Evolutionary conservation across 441 rosid genomes (phyloP).

Genomic region (Bruguiera hainesii): DNA sequence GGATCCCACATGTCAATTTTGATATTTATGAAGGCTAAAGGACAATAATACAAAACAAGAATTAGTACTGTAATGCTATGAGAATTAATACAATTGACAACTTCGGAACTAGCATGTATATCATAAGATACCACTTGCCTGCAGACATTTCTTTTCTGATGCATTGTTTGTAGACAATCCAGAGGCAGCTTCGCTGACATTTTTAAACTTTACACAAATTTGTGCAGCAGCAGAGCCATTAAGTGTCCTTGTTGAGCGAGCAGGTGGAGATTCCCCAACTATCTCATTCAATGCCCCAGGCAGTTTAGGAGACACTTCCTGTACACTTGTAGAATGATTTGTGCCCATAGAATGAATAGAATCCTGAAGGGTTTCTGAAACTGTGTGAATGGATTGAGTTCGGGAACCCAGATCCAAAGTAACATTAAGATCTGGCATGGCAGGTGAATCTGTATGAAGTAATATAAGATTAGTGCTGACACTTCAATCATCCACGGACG

Average conservation of each 20-base stretch:
- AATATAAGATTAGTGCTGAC: background rate
- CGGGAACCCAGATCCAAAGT: constrained; percentile 20
- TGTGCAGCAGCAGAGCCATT: constrained; percentile 18
- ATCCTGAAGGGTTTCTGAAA: constrained; percentile 19
- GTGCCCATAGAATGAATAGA: constrained; percentile 29
- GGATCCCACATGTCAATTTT: background rate
- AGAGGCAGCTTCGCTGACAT: constrained; percentile 14
- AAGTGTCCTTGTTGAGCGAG: constrained; percentile 10
- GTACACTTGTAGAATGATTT: constrained; percentile 22
- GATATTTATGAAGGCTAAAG: background rate
- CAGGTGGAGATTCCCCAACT: constrained; percentile 16
- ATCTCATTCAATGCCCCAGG: constrained; percentile 14
- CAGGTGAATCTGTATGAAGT: constrained; percentile 27
- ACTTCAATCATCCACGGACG: too few relatives aligned
- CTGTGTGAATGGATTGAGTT: constrained; percentile 18
- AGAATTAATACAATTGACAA: background rate
- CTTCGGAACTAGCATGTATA: background rate
- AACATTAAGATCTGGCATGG: constrained; percentile 16
- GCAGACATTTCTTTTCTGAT: constrained; percentile 32
- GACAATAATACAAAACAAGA: background rate
- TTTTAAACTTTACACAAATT: constrained; percentile 10
- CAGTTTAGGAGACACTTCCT: constrained; percentile 21
- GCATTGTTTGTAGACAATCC: constrained; percentile 13
- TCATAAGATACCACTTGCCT: constrained; percentile 25
- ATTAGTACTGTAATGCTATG: background rate